These are phyloP conservation scores for Saposhnikovia divaricata DNA, from an alignment of 129 eudicot species.

Conservation along the genomic window DNA sequence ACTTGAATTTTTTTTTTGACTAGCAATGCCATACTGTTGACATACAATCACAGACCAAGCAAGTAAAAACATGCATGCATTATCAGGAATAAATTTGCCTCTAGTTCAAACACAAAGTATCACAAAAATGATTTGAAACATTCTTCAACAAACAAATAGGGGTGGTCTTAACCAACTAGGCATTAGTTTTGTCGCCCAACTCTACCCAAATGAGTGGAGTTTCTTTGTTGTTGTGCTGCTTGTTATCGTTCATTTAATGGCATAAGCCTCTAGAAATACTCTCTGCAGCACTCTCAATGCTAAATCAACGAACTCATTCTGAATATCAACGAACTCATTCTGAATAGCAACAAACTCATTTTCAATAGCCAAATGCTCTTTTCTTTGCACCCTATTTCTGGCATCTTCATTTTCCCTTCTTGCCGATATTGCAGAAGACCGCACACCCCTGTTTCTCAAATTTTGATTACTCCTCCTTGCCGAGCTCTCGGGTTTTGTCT, in stretches of 20 bases:
- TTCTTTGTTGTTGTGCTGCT: too few species aligned
- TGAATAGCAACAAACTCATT: slow-evolving; percentile 35
- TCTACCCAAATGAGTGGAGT: slow-evolving; percentile 33
- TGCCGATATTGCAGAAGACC: slow-evolving; percentile 13
- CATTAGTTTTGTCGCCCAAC: slow-evolving; percentile 18
- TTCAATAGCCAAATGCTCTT: too few species aligned
- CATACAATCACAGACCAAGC: too few species aligned
- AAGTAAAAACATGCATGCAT: too few species aligned
- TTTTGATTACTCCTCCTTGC: slow-evolving; percentile 29
- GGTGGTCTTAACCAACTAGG: neutral
- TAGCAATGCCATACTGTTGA: too few species aligned
- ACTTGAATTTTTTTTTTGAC: too few species aligned
- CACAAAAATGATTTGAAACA: too few species aligned
- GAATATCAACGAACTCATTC: slow-evolving; percentile 57
- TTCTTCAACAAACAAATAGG: too few species aligned
- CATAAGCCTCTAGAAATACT: slow-evolving; percentile 57
- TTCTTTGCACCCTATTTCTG: slow-evolving; percentile 19
- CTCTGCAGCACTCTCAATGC: slow-evolving; percentile 81
- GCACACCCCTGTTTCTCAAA: slow-evolving; percentile 28
- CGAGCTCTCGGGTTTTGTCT: slow-evolving; percentile 4
- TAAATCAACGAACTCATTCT: slow-evolving; percentile 12
- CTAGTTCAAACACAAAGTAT: too few species aligned
- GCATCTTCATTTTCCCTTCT: slow-evolving; percentile 32
- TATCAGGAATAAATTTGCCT: too few species aligned
- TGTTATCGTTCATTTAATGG: slow-evolving; percentile 20